These are phyloP conservation scores for Umbelopsis sp. DNA, from an alignment of 192 early-diverging fungal genomes.

Conservation along the genomic window DNA sequence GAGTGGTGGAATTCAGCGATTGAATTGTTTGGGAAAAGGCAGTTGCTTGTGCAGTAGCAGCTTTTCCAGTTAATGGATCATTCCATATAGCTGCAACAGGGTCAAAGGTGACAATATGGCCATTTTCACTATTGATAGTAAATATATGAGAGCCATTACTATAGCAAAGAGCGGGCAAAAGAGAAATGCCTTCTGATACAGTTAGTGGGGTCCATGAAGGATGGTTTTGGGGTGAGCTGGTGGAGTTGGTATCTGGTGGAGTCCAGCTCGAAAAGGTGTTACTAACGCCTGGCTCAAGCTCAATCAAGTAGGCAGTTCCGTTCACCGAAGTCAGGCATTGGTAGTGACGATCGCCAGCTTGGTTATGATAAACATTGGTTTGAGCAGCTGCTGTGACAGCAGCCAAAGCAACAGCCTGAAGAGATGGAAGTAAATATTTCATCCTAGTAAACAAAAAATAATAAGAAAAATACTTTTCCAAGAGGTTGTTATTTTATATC, in stretches of 20 bases:
- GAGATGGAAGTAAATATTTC: background rate
- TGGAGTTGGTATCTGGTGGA: slow-evolving; percentile 4
- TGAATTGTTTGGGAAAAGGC: slow-evolving; percentile 8
- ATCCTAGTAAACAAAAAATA: background rate
- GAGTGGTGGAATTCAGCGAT: background rate
- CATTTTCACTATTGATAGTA: background rate
- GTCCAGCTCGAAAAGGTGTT: slow-evolving; percentile 8
- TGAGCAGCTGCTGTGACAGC: background rate
- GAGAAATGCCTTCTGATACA: background rate
- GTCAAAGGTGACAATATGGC: slow-evolving; percentile 4
- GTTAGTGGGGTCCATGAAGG: slow-evolving; percentile 7
- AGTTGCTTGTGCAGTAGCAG: slow-evolving; percentile 5
- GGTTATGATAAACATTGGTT: background rate
- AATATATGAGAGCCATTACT: slow-evolving; percentile 6
- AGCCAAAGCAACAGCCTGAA: background rate
- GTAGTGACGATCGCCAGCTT: slow-evolving; percentile 5
- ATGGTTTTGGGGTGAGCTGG: background rate
- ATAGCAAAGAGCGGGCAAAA: slow-evolving; percentile 8
- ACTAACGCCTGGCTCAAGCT: background rate
- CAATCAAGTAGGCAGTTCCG: slow-evolving; percentile 12
- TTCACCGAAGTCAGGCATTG: background rate
- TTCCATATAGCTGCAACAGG: background rate
- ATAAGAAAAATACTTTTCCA: background rate
- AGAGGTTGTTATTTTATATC: background rate
- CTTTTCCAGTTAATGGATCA: slow-evolving; percentile 1